Evolutionary conservation across 371 early-diverging fungal species (phyloP).

Genomic region (Rhizopus sp.): DNA sequence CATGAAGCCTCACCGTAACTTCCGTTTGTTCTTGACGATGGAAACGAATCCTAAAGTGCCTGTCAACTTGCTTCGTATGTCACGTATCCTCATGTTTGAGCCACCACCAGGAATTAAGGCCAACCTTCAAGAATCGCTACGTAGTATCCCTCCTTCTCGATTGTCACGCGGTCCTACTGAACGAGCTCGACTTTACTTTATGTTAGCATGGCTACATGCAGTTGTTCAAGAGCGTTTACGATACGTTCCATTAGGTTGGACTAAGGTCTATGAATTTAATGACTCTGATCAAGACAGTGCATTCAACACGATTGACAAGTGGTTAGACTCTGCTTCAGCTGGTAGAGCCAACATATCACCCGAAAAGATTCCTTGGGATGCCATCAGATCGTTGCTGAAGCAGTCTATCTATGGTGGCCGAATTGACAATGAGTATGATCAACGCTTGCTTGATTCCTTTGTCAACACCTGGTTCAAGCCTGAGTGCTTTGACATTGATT

Average conservation of each 20-base stretch:
- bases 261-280: slow-evolving; percentile 96
- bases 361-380: slow-evolving; percentile 95
- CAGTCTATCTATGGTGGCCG: slow-evolving; percentile 96
- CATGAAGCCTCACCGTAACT: slow-evolving; percentile 79
- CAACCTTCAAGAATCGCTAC: slow-evolving; percentile 84
- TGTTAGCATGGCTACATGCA: slow-evolving; percentile 97
- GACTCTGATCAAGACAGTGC: slow-evolving; percentile 96
- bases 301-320: slow-evolving; percentile 84
- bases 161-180: slow-evolving; percentile 80
- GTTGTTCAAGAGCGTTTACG: slow-evolving; percentile 94
- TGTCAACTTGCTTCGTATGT: slow-evolving; percentile 85
- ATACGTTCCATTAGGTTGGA: slow-evolving; percentile 97
- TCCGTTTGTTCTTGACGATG: slow-evolving; percentile 96
- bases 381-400: slow-evolving; percentile 83
- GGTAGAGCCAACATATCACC: slow-evolving; percentile 92
- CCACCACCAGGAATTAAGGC: slow-evolving; percentile 97
- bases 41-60: slow-evolving; percentile 98
- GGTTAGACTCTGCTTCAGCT: slow-evolving; percentile 82
- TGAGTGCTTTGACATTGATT: slow-evolving; percentile 82
- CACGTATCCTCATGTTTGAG: slow-evolving; percentile 94
- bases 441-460: slow-evolving; percentile 86
- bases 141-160: slow-evolving; percentile 63
- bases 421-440: slow-evolving; percentile 93
- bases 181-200: slow-evolving; percentile 87
- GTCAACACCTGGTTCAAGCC: slow-evolving; percentile 82